Evolutionary conservation across 306 rosid genomes (phyloP).

Genomic region (Sesbania bispinosa): DNA sequence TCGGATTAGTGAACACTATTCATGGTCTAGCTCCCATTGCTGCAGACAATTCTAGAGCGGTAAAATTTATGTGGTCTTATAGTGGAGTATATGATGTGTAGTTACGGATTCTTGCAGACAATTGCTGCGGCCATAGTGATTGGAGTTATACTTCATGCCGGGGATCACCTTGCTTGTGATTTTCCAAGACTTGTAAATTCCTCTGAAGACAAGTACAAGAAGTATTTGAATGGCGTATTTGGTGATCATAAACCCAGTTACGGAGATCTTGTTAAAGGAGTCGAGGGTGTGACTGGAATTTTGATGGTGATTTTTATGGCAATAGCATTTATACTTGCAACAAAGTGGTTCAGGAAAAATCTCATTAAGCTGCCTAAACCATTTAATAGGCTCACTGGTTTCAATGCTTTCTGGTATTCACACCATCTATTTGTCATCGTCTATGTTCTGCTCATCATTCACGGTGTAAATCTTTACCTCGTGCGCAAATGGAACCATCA

Average conservation of each 20-base stretch:
- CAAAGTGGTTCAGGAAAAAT: conserved; percentile 86
- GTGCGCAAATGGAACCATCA: conserved; percentile 66
- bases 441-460: conserved; percentile 75
- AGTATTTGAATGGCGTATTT: conserved; percentile 45
- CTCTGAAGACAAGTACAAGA: conserved; percentile 30
- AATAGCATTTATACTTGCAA: conserved; percentile 88
- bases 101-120: conserved; percentile 42
- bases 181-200: conserved; percentile 61
- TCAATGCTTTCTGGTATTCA: conserved; percentile 98
- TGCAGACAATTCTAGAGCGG: too few relatives aligned
- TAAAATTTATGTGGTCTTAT: background rate
- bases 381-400: conserved; percentile 86
- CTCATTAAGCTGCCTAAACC: conserved; percentile 89
- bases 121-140: conserved; percentile 87
- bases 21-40: too few relatives aligned
- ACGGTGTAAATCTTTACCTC: conserved; percentile 69
- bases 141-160: conserved; percentile 84
- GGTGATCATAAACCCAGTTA: conserved; percentile 66
- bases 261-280: conserved; percentile 50
- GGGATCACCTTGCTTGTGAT: conserved; percentile 94
- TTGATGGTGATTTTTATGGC: conserved; percentile 75
- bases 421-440: conserved; percentile 95
- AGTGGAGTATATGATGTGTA: background rate
- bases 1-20: too few relatives aligned
- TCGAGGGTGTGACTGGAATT: conserved; percentile 87